Base-by-base conservation (phyloP, 2,329 filamentous ascomycete species). In the Teratosphaeria pseudoeucalypti region DNA sequence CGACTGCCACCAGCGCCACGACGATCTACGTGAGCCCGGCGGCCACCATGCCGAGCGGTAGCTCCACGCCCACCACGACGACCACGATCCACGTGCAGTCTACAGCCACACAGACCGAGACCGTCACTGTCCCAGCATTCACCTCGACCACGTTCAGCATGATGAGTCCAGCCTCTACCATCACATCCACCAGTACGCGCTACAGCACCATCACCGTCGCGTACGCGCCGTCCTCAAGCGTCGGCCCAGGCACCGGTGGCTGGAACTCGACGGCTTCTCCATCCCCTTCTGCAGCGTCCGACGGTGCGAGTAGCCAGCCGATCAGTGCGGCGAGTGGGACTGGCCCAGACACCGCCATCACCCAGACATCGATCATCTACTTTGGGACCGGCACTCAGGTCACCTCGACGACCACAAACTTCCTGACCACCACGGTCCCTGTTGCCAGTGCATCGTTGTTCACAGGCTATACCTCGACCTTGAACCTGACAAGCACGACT, bases 61-160 rank as follows among this genome's bases (percentile, higher is more conserved):
- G 56, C 7, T 19, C 56, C 39, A 64, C 64, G 34, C 63, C 62
- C 52, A 56, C 59, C 19, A 62, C 62, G 11, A 65, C 66, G 12
- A 60, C 63, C 55, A 65, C 62, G 9, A 58, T 39, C 16, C 27
- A 34, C 7, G 16, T 39, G 6, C 55, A 55, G 27, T 60, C 56
- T 11, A 61, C 56, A 27, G 58, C 37, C 2, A 60, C 57, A 26
- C 57, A 59, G 26, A 58, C 53, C 5, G 54, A 55, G 47, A 65
- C 62, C 4, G 27, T 65, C 54, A 62, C 60, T 3, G 60, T 64
- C 32, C 68, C 67, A 23, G 60, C 61, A 9, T 66, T 64, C 54
- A 67, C 65, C n/a, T 69, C 70, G 7, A 70, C 66, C 7, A 58
- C 62, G 3, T 70, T 63, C 57, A 68, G 64, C 61, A 59, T 65